Percentiles rank a stretch among this genome's conserved stretches.
Conservation (phyloP, 345 rosid genomes). For the Gossypium anomalum region DNA sequence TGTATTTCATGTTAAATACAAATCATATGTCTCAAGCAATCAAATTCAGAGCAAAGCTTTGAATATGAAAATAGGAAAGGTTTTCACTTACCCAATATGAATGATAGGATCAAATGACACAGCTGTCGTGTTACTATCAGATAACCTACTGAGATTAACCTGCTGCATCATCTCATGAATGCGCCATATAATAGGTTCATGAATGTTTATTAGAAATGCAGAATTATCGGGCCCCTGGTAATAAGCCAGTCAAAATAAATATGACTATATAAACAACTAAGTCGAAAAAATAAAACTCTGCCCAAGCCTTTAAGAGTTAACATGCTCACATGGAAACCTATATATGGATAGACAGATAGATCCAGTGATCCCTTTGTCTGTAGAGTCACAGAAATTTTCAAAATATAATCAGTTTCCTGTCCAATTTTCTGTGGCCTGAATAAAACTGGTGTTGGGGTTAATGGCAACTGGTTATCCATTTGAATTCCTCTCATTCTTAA, state of each 20-base stretch:
- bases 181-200: conserved; percentile 98
- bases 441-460: conserved; percentile 93
- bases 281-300: not conserved
- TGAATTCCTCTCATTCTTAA: conserved; percentile 79
- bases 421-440: conserved; percentile 85
- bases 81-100: conserved; percentile 69
- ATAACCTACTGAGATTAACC: conserved; percentile 67
- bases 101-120: conserved; percentile 95
- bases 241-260: conserved; percentile 19
- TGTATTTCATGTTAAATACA: conserved; percentile 35
- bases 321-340: conserved; percentile 71
- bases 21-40: conserved; percentile 8
- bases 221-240: conserved; percentile 77
- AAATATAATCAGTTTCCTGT: conserved; percentile 61
- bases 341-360: conserved; percentile 75
- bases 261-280: conserved; percentile 7
- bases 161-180: conserved; percentile 97
- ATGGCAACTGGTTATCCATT: conserved; percentile 94
- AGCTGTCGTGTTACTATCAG: conserved; percentile 61
- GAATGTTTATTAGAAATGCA: conserved; percentile 82
- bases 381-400: conserved; percentile 72
- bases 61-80: not conserved
- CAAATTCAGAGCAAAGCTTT: conserved; percentile 4
- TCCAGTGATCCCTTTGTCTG: conserved; percentile 86
- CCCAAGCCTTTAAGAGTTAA: conserved; percentile 2